Evolutionary conservation across 192 early-diverging fungal genomes (phyloP).

Genomic region (Podila verticillata): DNA sequence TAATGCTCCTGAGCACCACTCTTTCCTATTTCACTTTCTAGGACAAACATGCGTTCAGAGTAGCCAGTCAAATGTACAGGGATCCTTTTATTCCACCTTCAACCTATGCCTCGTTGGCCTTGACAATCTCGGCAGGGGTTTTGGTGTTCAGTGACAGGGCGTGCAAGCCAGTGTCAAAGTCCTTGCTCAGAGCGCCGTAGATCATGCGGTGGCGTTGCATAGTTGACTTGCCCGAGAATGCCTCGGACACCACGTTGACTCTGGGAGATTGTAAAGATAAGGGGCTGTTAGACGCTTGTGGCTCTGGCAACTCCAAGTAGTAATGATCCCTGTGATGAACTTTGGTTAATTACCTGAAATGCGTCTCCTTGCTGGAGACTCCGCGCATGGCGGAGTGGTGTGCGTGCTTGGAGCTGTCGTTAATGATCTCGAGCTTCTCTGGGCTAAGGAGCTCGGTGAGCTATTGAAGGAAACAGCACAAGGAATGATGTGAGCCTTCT

Average conservation of each 20-base stretch:
- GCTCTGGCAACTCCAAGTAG: not conserved
- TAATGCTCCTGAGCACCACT: no score
- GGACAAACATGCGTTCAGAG: no score
- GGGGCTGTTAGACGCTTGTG: no score
- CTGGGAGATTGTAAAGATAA: conserved; percentile 18
- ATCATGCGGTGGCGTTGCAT: conserved; percentile 77
- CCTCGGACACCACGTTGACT: conserved; percentile 75
- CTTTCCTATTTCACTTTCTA: no score
- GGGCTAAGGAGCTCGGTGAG: conserved; percentile 63
- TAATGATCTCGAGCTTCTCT: conserved; percentile 70
- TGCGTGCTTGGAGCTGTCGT: conserved; percentile 83
- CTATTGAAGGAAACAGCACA: conserved; percentile 4
- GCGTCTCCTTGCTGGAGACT: conserved; percentile 79
- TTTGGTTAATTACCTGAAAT: conserved; percentile 71
- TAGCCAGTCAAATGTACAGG: not conserved
- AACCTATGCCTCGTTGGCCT: conserved; percentile 11
- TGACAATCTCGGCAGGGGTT: conserved; percentile 72
- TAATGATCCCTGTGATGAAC: not conserved
- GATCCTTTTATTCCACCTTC: conserved; percentile 11
- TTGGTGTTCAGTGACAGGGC: conserved; percentile 82
- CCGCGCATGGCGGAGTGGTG: conserved; percentile 91
- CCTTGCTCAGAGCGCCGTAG: conserved; percentile 73
- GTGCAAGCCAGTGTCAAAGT: conserved; percentile 81
- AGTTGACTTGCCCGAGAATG: conserved; percentile 69
- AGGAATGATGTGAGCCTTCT: not conserved